Evolutionary conservation across 306 rosid genomes (phyloP).

Genomic region (Fragaria nilgerrensis): DNA sequence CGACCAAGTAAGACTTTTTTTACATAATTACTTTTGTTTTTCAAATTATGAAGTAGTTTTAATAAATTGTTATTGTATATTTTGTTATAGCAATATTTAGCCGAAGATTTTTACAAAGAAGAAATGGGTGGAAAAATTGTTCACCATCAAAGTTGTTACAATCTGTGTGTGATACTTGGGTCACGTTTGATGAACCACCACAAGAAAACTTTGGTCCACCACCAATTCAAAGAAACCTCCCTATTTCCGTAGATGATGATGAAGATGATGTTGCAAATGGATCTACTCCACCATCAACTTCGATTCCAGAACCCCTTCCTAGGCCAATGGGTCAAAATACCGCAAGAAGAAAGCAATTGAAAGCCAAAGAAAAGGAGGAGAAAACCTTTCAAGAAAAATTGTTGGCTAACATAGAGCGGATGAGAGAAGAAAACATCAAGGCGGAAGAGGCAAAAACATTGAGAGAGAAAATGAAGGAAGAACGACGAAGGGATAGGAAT

Average conservation of each 20-base stretch:
- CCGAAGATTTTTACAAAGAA: too few relatives aligned
- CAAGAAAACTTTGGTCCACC: too few relatives aligned
- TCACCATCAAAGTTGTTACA: background rate
- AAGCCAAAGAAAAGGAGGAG: too few relatives aligned
- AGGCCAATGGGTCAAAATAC: background rate
- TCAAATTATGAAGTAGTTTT: too few relatives aligned
- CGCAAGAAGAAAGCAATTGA: background rate
- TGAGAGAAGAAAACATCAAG: too few relatives aligned
- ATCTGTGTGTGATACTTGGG: background rate
- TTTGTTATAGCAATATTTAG: background rate
- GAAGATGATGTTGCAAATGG: background rate
- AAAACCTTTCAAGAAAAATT: too few relatives aligned
- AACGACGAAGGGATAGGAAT: too few relatives aligned
- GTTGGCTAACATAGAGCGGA: too few relatives aligned
- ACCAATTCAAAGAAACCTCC: too few relatives aligned
- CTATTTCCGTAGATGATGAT: background rate
- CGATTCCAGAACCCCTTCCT: background rate
- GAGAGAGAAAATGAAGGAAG: too few relatives aligned
- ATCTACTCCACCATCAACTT: background rate
- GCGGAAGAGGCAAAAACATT: background rate
- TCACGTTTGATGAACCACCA: background rate
- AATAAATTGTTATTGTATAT: too few relatives aligned
- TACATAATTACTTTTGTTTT: too few relatives aligned
- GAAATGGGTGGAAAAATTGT: background rate
- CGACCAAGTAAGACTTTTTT: background rate